Base-by-base conservation (phyloP, 805 yeast genomes). In the Saccharomycopsis oosterbeekiorum region DNA sequence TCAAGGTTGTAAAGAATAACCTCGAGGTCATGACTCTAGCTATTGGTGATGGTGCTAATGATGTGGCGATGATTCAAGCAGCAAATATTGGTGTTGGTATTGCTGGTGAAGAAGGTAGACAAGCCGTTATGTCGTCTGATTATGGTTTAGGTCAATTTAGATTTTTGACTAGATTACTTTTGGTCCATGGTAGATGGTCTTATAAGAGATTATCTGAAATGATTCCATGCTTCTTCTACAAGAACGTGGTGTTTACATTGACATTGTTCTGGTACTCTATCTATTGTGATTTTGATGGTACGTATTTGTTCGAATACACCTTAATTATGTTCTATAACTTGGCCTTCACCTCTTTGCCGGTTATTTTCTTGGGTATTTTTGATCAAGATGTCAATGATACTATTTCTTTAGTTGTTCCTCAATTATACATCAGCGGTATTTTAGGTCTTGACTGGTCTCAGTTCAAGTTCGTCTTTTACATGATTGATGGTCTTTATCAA, bases 181-280 rank as follows among this genome's bases (percentile, higher is more conserved):
- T 88, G 58, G 89, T 86, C 41, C 96, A 88, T 70, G 96, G 96
- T n/a, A 78, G 91, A 59, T 88, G 92, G 91, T 85, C 90, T 0
- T 88, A 86, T 70, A 82, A 81, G 66, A 75, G 96, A 63, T 73
- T 88, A 50, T 83, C 89, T 0, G 91, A 85, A 69, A 84, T 87
- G 91, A 79, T 87, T 65, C 89, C 91, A 29, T 83, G 87, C 69
- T 84, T 88, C 74, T 86, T 88, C 68, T 88, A 84, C 76, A 87
- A 88, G 73, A 88, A 88, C 71, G 84, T 85, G 60, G 82, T 84
- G 57, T 88, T 86, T 72, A 85, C 91, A 11, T 70, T 87, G 70
- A 81, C 91, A 2, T 76, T 85, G 70, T 87, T 88, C 72, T 88
- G 94, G 93, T 88, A 77, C 70, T 89, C 89, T 59, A 78, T 85